These are phyloP conservation scores for Gossypium rotundifolium DNA, from an alignment of 345 rosid species.

Conservation along the genomic window DNA sequence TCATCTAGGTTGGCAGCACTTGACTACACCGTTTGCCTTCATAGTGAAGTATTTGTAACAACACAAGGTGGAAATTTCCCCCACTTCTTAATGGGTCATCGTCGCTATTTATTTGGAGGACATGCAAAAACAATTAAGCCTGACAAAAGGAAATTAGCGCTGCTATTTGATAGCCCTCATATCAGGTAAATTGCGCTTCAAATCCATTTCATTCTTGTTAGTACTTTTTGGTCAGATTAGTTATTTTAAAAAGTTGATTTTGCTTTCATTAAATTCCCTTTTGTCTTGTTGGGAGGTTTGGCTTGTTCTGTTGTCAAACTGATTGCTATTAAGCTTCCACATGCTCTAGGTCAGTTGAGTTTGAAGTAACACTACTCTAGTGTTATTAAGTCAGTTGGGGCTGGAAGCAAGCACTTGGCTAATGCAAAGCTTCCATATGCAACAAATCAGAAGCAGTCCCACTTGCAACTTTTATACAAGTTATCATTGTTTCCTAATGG, in stretches of 20 bases:
- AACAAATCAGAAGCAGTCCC: not conserved
- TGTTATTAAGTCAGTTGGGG: not conserved
- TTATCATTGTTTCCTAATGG: not conserved
- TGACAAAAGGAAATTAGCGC: constrained; percentile 81
- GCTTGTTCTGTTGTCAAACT: not conserved
- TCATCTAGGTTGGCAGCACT: constrained; percentile 93
- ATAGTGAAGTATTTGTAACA: constrained; percentile 90
- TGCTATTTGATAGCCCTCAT: constrained; percentile 71
- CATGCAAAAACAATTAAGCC: constrained; percentile 89
- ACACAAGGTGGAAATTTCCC: constrained; percentile 99
- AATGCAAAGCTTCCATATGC: not conserved
- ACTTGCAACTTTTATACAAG: not conserved
- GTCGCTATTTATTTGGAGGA: constrained; percentile 84
- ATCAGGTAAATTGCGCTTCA: constrained; percentile 45
- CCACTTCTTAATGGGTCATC: constrained; percentile 91
- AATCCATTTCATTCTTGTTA: not conserved
- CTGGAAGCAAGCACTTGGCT: not conserved
- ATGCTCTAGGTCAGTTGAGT: not conserved
- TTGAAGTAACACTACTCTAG: not conserved
- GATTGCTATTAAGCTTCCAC: not conserved
- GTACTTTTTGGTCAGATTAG: constrained; percentile 5
- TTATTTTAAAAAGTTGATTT: not conserved
- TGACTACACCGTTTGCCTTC: constrained; percentile 87
- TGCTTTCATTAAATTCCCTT: too few relatives aligned
- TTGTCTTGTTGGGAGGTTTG: not conserved